Base-by-base conservation (phyloP, 768 basidiomycete genomes). In the Tremella mesenterica region DNA sequence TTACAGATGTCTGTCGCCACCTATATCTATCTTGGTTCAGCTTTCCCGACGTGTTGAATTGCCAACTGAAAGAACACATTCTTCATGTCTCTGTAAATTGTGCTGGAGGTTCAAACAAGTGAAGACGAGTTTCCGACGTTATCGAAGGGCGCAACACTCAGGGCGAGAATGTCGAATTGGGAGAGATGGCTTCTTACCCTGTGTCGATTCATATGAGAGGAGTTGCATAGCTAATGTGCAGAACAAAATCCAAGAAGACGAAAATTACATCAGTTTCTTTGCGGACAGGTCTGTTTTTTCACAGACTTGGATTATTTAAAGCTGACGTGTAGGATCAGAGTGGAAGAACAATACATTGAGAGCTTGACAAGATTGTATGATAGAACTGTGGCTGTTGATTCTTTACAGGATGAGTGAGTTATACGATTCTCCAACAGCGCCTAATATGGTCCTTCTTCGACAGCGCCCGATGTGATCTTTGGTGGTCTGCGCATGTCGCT, bases 281-380 rank as follows among this genome's bases (percentile, higher is more conserved):
- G 81, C 82, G 72, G 89, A 91, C 76, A 57, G 77, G 33, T 45
- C 38, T 25, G 28, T 14, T 7, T 34, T 26, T 21, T 36, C 28
- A 29, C 3, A 31, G 26, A 31, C 44, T 25, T 26, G 18, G 16
- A 49, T 14, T 54, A 14, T n/a, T 25, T 27, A 50, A 52, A 31
- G 36, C 52, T 59, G 48, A 54, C 29, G 25, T 21, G 39, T 41
- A 89, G 88, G 69, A 84, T 82, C 70, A 81, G 81, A 38, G 85
- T 91, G 50, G 91, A 95, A 72, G 89, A 92, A 64, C 72, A 74
- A 52, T 92, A 92, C 64, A 79, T 88, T 59, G 85, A 86, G 3
- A 82, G 83, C 10, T 77, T 95, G 13, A 75, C 79, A 64, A 85
- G 77, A 65, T 74, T 95, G 30, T 84, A 88, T 76, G 78, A 79